Evolutionary conservation across 2,329 filamentous ascomycete species (phyloP), one percentile per base, ranked within the genome.

Genomic region (Sporothrix euskadiensis): DNA sequence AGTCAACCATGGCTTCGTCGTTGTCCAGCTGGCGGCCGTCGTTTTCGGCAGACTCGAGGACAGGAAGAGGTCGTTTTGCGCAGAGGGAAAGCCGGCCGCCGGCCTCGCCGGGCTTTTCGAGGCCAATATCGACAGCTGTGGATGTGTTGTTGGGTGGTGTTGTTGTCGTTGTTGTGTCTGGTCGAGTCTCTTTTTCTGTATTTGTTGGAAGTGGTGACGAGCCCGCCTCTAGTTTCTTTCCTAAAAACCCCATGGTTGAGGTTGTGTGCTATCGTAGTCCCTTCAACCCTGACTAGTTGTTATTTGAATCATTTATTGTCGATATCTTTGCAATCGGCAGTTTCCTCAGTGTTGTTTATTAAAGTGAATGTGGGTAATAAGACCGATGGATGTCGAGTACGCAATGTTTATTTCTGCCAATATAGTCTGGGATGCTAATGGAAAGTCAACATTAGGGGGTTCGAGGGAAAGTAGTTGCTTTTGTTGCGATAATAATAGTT

Each of bases 21-120:
- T 65, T 65, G 57, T 71, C 70, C n/a, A 71, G 70, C 57, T 71
- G 56, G 22, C 57, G 56, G 8, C 70, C 70, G n/a, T 71, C 57
- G n/a, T 71, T 65, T 32, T 71, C 70, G 5, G 44, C 57, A 6
- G 57, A 54, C 41, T 65, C 70, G 10, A 71, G 44, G 4, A 71
- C 56, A 26, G 70, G 57, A 6, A 65, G 26, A 22, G 68, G 52
- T 19, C 12, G 52, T 41, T 59, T 70, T 30, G 59, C 68, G n/a
- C 9, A n/a, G 39, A 30, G 61, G 61, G 39, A 44, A 19, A 7
- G n/a, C 7, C 41, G 39, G 47, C 14, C 14, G 14, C 3, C 30
- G 16, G 26, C 32, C 19, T 52, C 30, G 47, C 26, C 35, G 19
- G 49, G 44, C n/a, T 69, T 56, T 56, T 39, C 47, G 9, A 54